Evolutionary conservation across 2,329 filamentous ascomycete species (phyloP), one percentile per base, ranked within the genome.

Genomic region (Polytolypa hystricis): DNA sequence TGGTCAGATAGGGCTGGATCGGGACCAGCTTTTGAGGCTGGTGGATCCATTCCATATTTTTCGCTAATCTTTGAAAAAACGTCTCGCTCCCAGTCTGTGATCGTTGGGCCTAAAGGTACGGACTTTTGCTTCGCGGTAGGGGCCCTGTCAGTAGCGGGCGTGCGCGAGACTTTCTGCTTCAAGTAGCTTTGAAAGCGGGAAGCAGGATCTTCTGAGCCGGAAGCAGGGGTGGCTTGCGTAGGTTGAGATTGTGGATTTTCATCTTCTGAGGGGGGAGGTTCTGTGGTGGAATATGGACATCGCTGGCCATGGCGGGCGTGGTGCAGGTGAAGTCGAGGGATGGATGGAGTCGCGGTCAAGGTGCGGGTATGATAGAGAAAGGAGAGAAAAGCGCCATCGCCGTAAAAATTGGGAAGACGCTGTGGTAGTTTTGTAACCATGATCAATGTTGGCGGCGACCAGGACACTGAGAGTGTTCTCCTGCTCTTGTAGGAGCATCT

Each of bases 321-420:
- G 30, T 30, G 36, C 30, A 40, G 32, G 26, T 34, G 37, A 8
- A 25, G 42, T 30, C 38, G 31, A 5, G 42, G 23, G 21, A 26
- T 17, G 9, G 33, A 42, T 30, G 38, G 30, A 18, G 49, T 38
- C 10, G 41, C 37, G 4, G 43, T 41, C 20, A 80, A 68, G 0
- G 81, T 84, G 41, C 70, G 65, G 4, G 81, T 85, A 45, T 82
- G 78, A 52, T 84, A 85, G 5, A 86, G 66, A 39, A 85, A 85
- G 0, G 79, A 77, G 4, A 77, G 59, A 10, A 76, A 56, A 5
- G 72, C 49, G 23, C 43, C 46, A 9, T 45, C 44, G 33, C 42
- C 41, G 37, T 42, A 37, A 38, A 53, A 42, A 41, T 47, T 40
- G 26, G 54, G 45, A 47, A 58, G 48, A 44, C 52, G 34, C 47